Evolutionary conservation across 2,329 filamentous ascomycete species (phyloP), one percentile per base, ranked within the genome.

Genomic region (Pseudogymnoascus sp.): DNA sequence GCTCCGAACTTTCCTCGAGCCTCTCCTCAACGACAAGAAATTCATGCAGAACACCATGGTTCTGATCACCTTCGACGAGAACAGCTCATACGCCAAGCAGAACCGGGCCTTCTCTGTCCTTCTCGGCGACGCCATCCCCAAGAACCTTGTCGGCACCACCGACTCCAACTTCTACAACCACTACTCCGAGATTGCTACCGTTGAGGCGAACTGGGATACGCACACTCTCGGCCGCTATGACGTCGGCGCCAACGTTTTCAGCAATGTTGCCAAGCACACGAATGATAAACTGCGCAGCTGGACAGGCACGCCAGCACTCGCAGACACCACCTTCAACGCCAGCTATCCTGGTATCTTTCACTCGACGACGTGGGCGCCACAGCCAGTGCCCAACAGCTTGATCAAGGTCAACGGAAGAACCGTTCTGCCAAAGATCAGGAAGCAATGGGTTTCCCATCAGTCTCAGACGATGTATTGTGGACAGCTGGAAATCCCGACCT

Each of bases 1-100:
- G 88, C 83, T 85, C 13, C 82, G 83, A 38, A 77, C 72, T 59
- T 93, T 92, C 77, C 75, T 95, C 1, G 81, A 84, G 64, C 89
- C 89, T 0, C 84, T 95, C 8, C 79, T 95, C 6, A 73, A 80
- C 36, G 82, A 93, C 76, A 75, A 78, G 60, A 82, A 87, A 68
- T 93, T 95, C 75, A 89, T 87, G 84, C 78, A 89, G 60, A 84
- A 89, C 71, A 93, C 89, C 0, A 81, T 95, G 1, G 82, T 95
- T 9, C 78, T 93, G 4, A 75, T 95, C 65, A 93, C 86, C 9
- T 95, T 91, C 71, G 91, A 95, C 67, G 91, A 95, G 77, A 89
- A 87, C 73, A 83, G 87, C 69, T 85, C 82, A 9, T 91, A 92
- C 75, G 74, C 79, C 5, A 76, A 79, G 26, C 82, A 83, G 69